Conservation (phyloP, 331 rosid genomes). For the Saraca asoca region DNA sequence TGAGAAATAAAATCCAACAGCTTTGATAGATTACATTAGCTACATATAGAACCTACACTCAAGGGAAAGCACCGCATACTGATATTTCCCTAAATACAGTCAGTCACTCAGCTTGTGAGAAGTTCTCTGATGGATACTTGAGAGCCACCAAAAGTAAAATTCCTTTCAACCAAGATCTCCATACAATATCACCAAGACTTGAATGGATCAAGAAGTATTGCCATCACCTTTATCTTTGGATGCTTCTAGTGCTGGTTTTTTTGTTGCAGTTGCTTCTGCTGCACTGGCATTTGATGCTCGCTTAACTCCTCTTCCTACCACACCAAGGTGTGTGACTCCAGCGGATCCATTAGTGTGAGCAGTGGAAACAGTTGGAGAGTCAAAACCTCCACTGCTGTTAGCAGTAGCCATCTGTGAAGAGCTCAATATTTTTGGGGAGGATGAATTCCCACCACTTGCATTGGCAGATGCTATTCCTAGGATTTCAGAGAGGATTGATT, state of each 20-base stretch:
- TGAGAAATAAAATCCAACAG: no score
- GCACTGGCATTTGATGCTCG: slow-evolving; percentile 54
- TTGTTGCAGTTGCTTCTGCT: slow-evolving; percentile 49
- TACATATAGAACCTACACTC: no score
- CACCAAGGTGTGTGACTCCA: slow-evolving; percentile 91
- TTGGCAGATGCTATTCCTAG: slow-evolving; percentile 66
- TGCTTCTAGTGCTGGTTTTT: slow-evolving; percentile 67
- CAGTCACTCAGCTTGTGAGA: no score
- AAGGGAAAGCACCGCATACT: no score
- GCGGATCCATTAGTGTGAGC: slow-evolving; percentile 74
- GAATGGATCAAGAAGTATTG: slow-evolving; percentile 40
- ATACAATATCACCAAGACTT: no score
- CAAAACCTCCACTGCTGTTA: slow-evolving; percentile 63
- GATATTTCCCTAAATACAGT: no score
- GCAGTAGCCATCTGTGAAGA: slow-evolving; percentile 71
- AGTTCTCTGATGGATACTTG: no score
- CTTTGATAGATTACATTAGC: no score
- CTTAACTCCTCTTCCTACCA: slow-evolving; percentile 97
- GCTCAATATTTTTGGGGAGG: slow-evolving; percentile 46
- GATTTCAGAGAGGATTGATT: slow-evolving; percentile 74
- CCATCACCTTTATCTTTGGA: slow-evolving; percentile 63
- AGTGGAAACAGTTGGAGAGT: slow-evolving; percentile 83
- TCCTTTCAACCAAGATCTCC: no score
- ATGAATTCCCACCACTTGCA: slow-evolving; percentile 48
- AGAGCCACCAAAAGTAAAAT: no score